Percentiles rank a stretch among this genome's conserved stretches.
Conservation (phyloP, 2,329 filamentous ascomycete genomes). For the Penicillium palitans region DNA sequence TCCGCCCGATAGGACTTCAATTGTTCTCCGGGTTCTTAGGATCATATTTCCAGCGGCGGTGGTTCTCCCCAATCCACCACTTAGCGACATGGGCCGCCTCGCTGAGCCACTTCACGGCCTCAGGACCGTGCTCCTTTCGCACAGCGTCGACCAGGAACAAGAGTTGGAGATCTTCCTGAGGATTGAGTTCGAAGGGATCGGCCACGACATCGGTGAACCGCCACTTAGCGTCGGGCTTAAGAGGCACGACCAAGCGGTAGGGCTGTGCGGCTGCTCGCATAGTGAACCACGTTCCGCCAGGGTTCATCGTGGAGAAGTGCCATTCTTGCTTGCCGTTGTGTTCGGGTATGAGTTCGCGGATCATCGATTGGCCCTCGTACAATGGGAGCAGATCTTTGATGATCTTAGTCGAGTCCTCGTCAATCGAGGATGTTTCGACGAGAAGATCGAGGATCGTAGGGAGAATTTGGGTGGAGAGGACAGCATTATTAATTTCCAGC, state of each 20-base stretch:
- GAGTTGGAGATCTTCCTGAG: constrained; percentile 36
- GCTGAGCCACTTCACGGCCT: constrained; percentile 37
- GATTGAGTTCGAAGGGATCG: constrained; percentile 38
- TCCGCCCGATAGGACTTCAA: background rate
- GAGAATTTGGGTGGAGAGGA: constrained; percentile 39
- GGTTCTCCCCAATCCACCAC: constrained; percentile 44
- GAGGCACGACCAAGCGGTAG: constrained; percentile 69
- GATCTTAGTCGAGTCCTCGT: constrained; percentile 33
- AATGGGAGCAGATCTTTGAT: constrained; percentile 45
- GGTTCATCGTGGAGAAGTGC: constrained; percentile 40
- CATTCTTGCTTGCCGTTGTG: constrained; percentile 39
- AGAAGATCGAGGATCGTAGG: constrained; percentile 52
- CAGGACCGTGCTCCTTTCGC: constrained; percentile 29
- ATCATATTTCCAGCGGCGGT: constrained; percentile 21
- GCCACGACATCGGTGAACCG: constrained; percentile 37
- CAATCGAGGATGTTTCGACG: constrained; percentile 43
- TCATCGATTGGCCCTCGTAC: constrained; percentile 51
- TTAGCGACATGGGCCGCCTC: constrained; percentile 38
- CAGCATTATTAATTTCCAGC: constrained; percentile 24
- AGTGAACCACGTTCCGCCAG: constrained; percentile 53
- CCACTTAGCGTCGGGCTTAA: constrained; percentile 67
- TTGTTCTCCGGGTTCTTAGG: constrained; percentile 5
- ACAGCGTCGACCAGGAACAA: constrained; percentile 30
- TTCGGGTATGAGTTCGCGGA: constrained; percentile 41
- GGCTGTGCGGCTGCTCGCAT: constrained; percentile 73